These are phyloP conservation scores for Coemansia asiatica DNA, from an alignment of 192 early-diverging fungal species.

Conservation along the genomic window DNA sequence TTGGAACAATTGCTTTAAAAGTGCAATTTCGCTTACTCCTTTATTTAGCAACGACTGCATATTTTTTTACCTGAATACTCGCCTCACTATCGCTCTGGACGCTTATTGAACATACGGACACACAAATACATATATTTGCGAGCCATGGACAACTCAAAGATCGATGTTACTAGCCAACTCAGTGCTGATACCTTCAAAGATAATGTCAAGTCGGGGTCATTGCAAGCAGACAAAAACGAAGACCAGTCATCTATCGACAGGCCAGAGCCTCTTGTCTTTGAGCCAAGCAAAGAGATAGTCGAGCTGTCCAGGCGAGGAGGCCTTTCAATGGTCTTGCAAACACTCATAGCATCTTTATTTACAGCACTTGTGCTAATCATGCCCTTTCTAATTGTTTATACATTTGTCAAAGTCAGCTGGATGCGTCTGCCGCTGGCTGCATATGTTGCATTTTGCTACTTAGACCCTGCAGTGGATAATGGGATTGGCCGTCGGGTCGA, in stretches of 20 bases:
- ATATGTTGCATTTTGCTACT: conserved; percentile 45
- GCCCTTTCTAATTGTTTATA: conserved; percentile 22
- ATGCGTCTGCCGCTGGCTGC: conserved; percentile 31
- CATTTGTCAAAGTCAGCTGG: conserved; percentile 28
- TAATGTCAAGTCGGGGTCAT: not conserved
- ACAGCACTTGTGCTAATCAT: conserved; percentile 36
- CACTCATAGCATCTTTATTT: conserved; percentile 32
- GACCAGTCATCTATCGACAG: not conserved
- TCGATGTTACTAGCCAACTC: not conserved
- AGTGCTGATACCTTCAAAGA: not conserved
- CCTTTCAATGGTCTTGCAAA: conserved; percentile 23
- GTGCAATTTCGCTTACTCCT: too few species aligned
- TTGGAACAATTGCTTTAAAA: not conserved
- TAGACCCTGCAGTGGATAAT: conserved; percentile 43
- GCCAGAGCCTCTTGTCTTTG: conserved; percentile 37
- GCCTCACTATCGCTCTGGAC: too few species aligned
- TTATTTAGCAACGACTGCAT: not conserved
- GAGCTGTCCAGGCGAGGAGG: conserved; percentile 33
- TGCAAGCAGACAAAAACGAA: not conserved
- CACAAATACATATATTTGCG: not conserved
- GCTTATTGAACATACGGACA: too few species aligned
- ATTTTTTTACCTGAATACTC: not conserved
- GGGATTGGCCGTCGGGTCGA: conserved; percentile 60
- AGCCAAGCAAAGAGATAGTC: conserved; percentile 37
- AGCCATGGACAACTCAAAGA: not conserved